These are phyloP conservation scores for Podaxis sp. DNA, from an alignment of 768 basidiomycete genomes.

Conservation along the genomic window DNA sequence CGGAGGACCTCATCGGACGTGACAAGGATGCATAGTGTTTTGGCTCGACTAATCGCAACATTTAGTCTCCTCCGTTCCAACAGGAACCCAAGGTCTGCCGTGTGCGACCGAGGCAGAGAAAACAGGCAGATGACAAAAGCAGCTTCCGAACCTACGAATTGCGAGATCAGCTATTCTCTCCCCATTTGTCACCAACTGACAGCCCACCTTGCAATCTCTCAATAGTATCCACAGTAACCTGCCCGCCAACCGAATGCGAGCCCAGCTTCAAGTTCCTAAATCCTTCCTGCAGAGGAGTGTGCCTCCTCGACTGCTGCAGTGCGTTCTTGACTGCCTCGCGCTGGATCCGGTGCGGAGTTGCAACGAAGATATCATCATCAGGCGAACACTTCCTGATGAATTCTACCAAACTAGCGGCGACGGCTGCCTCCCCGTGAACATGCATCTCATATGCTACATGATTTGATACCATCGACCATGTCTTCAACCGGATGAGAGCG, in stretches of 20 bases:
- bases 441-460: slow-evolving; percentile 45
- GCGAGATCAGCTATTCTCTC: not conserved
- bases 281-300: slow-evolving; percentile 16
- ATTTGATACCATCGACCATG: slow-evolving; percentile 27
- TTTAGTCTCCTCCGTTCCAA: slow-evolving; percentile 48
- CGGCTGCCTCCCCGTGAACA: slow-evolving; percentile 44
- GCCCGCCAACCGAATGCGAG: slow-evolving; percentile 13
- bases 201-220: slow-evolving; percentile 46
- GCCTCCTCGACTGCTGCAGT: slow-evolving; percentile 22
- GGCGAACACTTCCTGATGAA: slow-evolving; percentile 37
- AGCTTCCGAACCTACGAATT: slow-evolving; percentile 44
- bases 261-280: slow-evolving; percentile 19
- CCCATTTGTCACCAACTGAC: not conserved
- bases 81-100: slow-evolving; percentile 39
- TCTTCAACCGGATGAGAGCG: slow-evolving; percentile 39
- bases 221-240: slow-evolving; percentile 46
- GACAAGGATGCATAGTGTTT: slow-evolving; percentile 47
- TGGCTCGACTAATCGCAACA: slow-evolving; percentile 52
- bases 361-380: slow-evolving; percentile 47
- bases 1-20: slow-evolving; percentile 42
- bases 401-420: slow-evolving; percentile 42
- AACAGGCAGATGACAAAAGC: slow-evolving; percentile 53
- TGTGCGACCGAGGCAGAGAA: slow-evolving; percentile 38
- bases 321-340: slow-evolving; percentile 48
- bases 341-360: slow-evolving; percentile 52